Conservation (phyloP, 495 filamentous ascomycete species). For the Saxophila tyrrhenica region DNA sequence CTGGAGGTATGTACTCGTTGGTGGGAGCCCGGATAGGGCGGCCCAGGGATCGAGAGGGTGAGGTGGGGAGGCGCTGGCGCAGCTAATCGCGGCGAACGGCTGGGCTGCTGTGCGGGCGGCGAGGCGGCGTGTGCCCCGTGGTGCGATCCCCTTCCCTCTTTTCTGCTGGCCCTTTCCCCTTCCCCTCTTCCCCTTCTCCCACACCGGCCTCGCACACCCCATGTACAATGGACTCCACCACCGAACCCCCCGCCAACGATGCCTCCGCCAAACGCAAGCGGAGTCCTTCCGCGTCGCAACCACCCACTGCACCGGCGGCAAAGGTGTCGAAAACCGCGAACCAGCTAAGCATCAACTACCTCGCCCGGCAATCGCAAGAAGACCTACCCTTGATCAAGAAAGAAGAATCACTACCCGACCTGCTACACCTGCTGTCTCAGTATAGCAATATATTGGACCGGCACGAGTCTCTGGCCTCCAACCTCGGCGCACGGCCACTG, state of each 20-base stretch:
- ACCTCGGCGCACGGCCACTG: constrained; percentile 71
- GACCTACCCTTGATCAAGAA: constrained; percentile 50
- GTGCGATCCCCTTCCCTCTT: constrained; percentile 7
- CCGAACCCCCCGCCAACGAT: constrained; percentile 30
- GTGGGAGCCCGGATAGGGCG: not conserved
- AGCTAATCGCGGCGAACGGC: not conserved
- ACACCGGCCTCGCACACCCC: not conserved
- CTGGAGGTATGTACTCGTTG: not conserved
- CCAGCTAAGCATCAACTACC: constrained; percentile 56
- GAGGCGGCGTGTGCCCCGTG: not conserved
- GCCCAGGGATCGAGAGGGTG: not conserved
- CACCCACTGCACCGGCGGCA: constrained; percentile 32
- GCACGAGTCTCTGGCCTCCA: constrained; percentile 75
- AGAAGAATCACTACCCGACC: constrained; percentile 49
- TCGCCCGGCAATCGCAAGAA: constrained; percentile 51
- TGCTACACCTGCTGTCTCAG: constrained; percentile 57
- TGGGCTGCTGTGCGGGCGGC: not conserved
- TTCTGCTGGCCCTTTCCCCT: not conserved
- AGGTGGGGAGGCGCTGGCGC: not conserved
- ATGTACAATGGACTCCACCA: constrained; percentile 22
- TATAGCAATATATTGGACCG: constrained; percentile 76
- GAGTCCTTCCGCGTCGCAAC: constrained; percentile 23
- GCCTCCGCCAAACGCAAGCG: constrained; percentile 44
- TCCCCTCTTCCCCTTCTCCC: not conserved
- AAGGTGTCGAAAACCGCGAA: constrained; percentile 38